These are phyloP conservation scores for Canavalia ensiformis DNA, from an alignment of 306 rosid genomes.

Conservation along the genomic window DNA sequence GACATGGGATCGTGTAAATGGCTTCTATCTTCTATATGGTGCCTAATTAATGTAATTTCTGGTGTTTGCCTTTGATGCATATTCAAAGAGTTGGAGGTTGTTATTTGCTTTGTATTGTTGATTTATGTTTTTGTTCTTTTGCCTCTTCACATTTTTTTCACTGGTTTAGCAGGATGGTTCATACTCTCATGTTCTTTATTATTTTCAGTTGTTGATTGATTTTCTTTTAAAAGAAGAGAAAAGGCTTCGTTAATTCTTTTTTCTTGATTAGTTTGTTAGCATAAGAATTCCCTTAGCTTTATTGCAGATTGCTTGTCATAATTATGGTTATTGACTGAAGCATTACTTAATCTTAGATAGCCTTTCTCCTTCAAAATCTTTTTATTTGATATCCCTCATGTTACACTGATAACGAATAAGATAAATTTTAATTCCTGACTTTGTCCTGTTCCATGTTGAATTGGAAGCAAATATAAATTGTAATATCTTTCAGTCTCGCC, in stretches of 20 bases:
- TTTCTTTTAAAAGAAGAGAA: neutral
- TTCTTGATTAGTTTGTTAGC: constrained; percentile 21
- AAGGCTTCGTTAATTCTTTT: neutral
- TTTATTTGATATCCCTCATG: neutral
- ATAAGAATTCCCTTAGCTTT: constrained; percentile 5
- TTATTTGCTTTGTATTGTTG: constrained; percentile 9
- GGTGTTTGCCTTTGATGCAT: neutral
- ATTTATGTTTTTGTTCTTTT: constrained; percentile 3
- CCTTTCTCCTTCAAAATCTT: neutral
- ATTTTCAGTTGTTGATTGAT: neutral
- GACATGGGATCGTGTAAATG: constrained; percentile 6
- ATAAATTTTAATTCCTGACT: constrained; percentile 8
- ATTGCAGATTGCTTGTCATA: constrained; percentile 20
- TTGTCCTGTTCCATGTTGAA: constrained; percentile 28
- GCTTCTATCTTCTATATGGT: constrained; percentile 9
- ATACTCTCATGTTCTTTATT: neutral
- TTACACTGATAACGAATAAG: neutral
- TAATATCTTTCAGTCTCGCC: neutral
- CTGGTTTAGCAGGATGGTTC: neutral
- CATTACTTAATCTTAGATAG: neutral
- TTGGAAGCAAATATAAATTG: constrained; percentile 28
- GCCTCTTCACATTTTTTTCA: neutral
- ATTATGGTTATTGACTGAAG: neutral
- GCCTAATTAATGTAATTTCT: neutral
- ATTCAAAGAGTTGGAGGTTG: constrained; percentile 18